Evolutionary conservation across 768 basidiomycete genomes (phyloP).

Genomic region (Cantharellus cinnabarinus): DNA sequence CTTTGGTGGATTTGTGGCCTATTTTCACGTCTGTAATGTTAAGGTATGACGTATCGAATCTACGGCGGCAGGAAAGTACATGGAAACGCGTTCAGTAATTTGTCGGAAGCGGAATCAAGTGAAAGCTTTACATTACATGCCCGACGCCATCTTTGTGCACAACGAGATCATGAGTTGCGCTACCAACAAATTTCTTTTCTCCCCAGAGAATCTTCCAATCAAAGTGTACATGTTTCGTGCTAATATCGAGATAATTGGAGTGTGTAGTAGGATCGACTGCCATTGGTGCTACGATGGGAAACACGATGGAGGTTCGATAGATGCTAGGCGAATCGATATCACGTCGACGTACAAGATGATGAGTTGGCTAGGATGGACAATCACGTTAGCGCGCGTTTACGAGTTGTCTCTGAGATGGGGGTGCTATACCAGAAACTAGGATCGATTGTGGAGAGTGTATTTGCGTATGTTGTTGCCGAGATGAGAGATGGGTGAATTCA

Average conservation of each 20-base stretch:
- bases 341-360: too few relatives aligned
- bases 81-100: neutral
- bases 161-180: conserved; percentile 38
- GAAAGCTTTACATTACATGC: conserved; percentile 34
- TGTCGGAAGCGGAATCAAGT: neutral
- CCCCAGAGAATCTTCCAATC: conserved; percentile 67
- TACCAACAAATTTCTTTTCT: conserved; percentile 37
- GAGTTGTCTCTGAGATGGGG: too few relatives aligned
- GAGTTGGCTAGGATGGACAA: too few relatives aligned
- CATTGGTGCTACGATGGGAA: too few relatives aligned
- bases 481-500: too few relatives aligned
- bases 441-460: too few relatives aligned
- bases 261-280: neutral
- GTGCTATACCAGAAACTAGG: too few relatives aligned
- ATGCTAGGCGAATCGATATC: too few relatives aligned
- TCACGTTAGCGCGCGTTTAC: too few relatives aligned
- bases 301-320: too few relatives aligned
- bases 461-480: too few relatives aligned
- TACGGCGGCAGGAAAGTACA: conserved; percentile 13
- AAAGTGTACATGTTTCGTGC: conserved; percentile 33
- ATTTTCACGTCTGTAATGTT: conserved; percentile 35
- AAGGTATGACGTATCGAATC: conserved; percentile 59
- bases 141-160: conserved; percentile 32
- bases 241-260: neutral
- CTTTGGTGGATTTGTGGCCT: conserved; percentile 27